Evolutionary conservation across 2,329 filamentous ascomycete species (phyloP).

Genomic region (Neofusicoccum umdonicola): DNA sequence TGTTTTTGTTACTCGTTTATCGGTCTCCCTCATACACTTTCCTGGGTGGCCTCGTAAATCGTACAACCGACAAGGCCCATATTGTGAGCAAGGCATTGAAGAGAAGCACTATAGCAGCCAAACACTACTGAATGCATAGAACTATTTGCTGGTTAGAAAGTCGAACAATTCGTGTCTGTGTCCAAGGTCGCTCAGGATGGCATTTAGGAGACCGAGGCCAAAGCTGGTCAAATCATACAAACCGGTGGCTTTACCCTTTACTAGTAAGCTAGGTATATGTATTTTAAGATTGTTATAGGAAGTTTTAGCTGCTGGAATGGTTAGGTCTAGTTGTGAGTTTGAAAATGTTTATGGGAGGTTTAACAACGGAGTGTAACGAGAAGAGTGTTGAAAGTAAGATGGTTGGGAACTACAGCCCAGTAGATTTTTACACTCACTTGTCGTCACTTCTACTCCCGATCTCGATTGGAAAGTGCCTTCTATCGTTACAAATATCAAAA

Average conservation of each 20-base stretch:
- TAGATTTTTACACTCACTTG: too few relatives aligned
- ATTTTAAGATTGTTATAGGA: too few relatives aligned
- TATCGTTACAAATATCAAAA: too few relatives aligned
- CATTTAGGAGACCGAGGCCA: not conserved
- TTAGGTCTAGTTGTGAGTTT: too few relatives aligned
- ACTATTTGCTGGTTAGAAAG: not conserved
- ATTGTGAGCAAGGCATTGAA: not conserved
- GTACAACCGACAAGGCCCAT: not conserved
- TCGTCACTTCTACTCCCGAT: too few relatives aligned
- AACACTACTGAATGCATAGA: not conserved
- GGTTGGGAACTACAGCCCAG: too few relatives aligned
- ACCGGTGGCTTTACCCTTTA: not conserved
- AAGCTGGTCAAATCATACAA: not conserved
- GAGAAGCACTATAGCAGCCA: not conserved
- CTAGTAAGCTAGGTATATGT: too few relatives aligned
- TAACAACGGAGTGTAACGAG: too few relatives aligned
- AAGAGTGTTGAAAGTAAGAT: too few relatives aligned
- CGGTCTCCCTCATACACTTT: not conserved
- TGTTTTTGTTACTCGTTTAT: constrained; percentile 16
- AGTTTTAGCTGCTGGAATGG: too few relatives aligned
- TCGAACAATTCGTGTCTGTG: not conserved
- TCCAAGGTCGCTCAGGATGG: not conserved
- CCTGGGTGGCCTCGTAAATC: not conserved
- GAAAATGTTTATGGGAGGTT: too few relatives aligned
- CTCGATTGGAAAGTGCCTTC: too few relatives aligned